These are phyloP conservation scores for Hypsizygus marmoreus DNA, from an alignment of 768 basidiomycete genomes.

Conservation along the genomic window DNA sequence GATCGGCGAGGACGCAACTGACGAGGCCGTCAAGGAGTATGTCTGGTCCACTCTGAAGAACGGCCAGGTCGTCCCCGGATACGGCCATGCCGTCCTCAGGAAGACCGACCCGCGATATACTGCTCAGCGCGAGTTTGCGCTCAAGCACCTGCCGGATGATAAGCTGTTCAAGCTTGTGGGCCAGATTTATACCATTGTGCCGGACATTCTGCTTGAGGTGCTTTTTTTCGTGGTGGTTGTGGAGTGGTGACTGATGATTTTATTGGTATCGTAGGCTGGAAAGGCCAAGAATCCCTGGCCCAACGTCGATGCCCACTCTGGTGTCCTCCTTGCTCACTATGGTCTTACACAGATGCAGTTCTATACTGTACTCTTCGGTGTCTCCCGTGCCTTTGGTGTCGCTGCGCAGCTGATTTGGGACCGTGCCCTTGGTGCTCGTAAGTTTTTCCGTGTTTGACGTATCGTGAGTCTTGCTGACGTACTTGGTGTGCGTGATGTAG, in stretches of 20 bases:
- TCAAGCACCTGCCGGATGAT: constrained; percentile 83
- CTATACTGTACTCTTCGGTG: constrained; percentile 97
- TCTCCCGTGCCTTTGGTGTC: constrained; percentile 92
- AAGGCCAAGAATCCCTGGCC: constrained; percentile 96
- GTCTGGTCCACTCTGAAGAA: constrained; percentile 93
- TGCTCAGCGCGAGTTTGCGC: constrained; percentile 87
- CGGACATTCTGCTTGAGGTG: constrained; percentile 85
- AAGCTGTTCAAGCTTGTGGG: constrained; percentile 94
- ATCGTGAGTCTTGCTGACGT: background rate
- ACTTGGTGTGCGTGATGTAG: constrained; percentile 37
- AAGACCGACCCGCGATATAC: constrained; percentile 93
- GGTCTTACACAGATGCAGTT: constrained; percentile 90
- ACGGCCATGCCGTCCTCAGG: constrained; percentile 83
- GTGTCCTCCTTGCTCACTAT: constrained; percentile 83
- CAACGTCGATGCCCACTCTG: constrained; percentile 97
- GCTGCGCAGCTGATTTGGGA: constrained; percentile 92
- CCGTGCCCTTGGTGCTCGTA: constrained; percentile 88
- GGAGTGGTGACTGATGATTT: constrained; percentile 1
- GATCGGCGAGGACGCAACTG: constrained; percentile 83
- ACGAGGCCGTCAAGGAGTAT: constrained; percentile 90
- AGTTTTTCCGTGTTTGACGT: constrained; percentile 31
- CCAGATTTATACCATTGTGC: constrained; percentile 86
- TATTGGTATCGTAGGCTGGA: constrained; percentile 56
- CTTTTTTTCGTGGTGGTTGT: background rate
- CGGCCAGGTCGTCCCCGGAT: constrained; percentile 94